Conservation (phyloP, 2,329 filamentous ascomycete species). For the Talaromyces verruculosus region DNA sequence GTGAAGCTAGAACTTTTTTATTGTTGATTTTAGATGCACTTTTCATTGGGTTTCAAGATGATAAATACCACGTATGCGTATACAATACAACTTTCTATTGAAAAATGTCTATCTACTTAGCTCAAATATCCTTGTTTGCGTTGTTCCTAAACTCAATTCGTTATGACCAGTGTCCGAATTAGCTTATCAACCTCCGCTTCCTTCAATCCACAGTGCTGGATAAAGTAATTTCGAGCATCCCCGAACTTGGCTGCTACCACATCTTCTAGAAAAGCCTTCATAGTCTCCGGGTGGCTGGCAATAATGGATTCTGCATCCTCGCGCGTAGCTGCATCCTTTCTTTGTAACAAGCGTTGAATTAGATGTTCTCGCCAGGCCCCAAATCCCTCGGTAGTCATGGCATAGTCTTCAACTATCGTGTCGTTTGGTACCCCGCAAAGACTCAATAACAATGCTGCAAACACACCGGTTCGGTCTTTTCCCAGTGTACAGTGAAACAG, state of each 20-base stretch:
- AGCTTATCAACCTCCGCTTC: not conserved
- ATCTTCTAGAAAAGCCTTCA: conserved; percentile 9
- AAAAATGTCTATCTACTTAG: not conserved
- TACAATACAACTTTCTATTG: not conserved
- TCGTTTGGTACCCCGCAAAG: conserved; percentile 62
- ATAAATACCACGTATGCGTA: not conserved
- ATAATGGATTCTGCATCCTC: conserved; percentile 12
- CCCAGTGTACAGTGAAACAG: conserved; percentile 72
- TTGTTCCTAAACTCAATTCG: not conserved
- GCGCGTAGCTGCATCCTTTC: not conserved
- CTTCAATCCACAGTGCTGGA: not conserved
- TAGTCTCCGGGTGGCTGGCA: conserved; percentile 12
- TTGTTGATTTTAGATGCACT: not conserved
- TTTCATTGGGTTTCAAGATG: not conserved
- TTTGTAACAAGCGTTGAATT: conserved; percentile 6
- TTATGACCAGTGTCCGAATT: not conserved
- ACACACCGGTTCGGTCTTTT: conserved; percentile 72
- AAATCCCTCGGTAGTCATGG: conserved; percentile 24
- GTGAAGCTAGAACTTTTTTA: not conserved
- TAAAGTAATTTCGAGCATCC: conserved; percentile 7
- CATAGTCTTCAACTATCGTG: conserved; percentile 63
- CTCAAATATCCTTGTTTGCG: not conserved
- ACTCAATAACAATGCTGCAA: conserved; percentile 63
- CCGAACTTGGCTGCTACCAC: conserved; percentile 4
- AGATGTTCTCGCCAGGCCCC: conserved; percentile 12